These are phyloP conservation scores for Arthrinium puccinioides DNA, from an alignment of 2,329 filamentous ascomycete species.

Conservation along the genomic window DNA sequence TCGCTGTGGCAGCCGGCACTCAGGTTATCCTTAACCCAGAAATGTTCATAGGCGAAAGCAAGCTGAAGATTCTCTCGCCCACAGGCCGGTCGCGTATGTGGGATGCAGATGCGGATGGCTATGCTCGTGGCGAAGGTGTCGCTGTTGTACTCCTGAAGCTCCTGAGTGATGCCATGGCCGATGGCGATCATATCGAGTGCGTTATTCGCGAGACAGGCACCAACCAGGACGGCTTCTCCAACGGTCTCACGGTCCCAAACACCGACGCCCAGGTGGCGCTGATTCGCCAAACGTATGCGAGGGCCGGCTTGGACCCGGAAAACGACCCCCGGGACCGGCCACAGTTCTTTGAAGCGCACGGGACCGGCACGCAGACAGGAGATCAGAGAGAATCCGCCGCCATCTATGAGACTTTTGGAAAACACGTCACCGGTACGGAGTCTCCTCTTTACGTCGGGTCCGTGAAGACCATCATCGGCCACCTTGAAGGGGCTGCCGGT, in stretches of 20 bases:
- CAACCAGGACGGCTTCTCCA: constrained; percentile 29
- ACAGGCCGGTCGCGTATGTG: constrained; percentile 38
- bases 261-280: constrained; percentile 19
- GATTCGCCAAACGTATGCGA: constrained; percentile 22
- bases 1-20: constrained; percentile 3
- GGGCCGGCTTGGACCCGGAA: constrained; percentile 18
- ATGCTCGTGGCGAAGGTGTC: constrained; percentile 26
- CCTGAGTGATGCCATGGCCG: constrained; percentile 28
- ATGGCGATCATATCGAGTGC: constrained; percentile 22
- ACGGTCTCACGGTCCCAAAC: constrained; percentile 38
- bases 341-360: constrained; percentile 19
- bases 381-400: constrained; percentile 16
- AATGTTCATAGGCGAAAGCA: constrained; percentile 31
- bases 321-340: constrained; percentile 19
- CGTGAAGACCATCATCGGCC: constrained; percentile 9
- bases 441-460: constrained; percentile 7
- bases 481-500: constrained; percentile 7
- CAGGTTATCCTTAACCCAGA: constrained; percentile 1
- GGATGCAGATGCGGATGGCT: constrained; percentile 38
- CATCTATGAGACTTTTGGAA: constrained; percentile 6
- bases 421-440: neutral
- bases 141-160: constrained; percentile 31
- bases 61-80: constrained; percentile 36
- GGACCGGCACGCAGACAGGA: constrained; percentile 11
- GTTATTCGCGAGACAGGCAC: constrained; percentile 24